Evolutionary conservation across 805 yeast species (phyloP), one percentile per base, ranked within the genome.

Genomic region (Hanseniaspora pseudoguilliermondii): DNA sequence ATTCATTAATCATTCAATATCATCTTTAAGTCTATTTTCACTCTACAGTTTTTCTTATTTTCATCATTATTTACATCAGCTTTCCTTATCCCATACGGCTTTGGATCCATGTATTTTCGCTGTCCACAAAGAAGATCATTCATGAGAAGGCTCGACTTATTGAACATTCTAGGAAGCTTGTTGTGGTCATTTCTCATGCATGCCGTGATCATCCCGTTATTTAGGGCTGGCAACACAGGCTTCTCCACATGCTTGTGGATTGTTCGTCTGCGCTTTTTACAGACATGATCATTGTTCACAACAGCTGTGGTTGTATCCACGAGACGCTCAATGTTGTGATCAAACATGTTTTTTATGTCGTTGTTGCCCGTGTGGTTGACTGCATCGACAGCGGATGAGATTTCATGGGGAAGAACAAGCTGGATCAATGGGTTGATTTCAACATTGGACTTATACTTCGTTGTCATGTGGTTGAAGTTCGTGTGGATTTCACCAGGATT

Each of bases 361-460:
- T 49, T 38, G 9, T 29, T 49, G 8, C 48, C 51, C 4, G 46
- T 29, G 25, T 32, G 43, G 21, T 59, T 59, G 29, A 59, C 25
- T 6, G 58, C 47, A 8, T 55, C 43, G 5, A 52, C 50, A 2
- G 60, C 60, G 49, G 57, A 25, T 6, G 57, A 52, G 23, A 57
- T 40, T 25, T 57, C 58, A 9, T 49, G 48, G 3, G 60, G 60
- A 16, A 59, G 43, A 20, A 59, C 51, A n/a, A 57, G 27, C 34
- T 59, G 51, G n/a, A 59, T 47, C 13, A 59, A 47, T 8, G 58
- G 59, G 38, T 59, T 59, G 21, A 59, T 57, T 35, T 59, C 58
- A 18, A 59, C 27, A 23, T 59, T 59, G 6, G 55, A 39, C 20
- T 51, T 51, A 20, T 49, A 21, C 25, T 34, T 23, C 15, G 47